Percentiles rank a stretch among this genome's conserved stretches.
These are phyloP conservation scores for Zygosaccharomyces siamensis DNA, from an alignment of 805 yeast genomes.

Conservation along the genomic window DNA sequence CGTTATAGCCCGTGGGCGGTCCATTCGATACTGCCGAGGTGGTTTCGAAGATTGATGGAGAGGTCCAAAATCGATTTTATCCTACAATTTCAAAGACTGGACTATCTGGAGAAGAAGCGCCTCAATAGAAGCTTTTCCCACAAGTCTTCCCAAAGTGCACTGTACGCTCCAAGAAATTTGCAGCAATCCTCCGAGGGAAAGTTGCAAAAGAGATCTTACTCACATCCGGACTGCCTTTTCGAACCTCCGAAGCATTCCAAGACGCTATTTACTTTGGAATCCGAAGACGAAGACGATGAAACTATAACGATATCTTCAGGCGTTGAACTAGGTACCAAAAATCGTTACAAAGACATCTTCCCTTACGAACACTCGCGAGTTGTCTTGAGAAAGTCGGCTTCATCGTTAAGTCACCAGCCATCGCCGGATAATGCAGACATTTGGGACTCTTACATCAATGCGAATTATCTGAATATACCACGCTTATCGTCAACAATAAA, in stretches of 20 bases:
- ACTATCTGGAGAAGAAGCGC: conserved; percentile 63
- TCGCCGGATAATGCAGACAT: conserved; percentile 20
- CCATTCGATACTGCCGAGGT: conserved; percentile 43
- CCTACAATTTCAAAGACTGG: conserved; percentile 59
- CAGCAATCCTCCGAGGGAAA: conserved; percentile 57
- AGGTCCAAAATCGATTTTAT: conserved; percentile 30
- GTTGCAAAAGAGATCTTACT: conserved; percentile 20
- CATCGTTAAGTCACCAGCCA: conserved; percentile 1
- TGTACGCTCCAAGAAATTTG: conserved; percentile 75
- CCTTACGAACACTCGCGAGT: conserved; percentile 87
- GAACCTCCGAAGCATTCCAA: conserved; percentile 4
- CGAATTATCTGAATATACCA: conserved; percentile 54
- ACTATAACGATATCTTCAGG: conserved; percentile 57
- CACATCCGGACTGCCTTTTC: conserved; percentile 19
- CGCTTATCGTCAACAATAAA: conserved; percentile 8
- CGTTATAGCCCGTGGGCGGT: conserved; percentile 16
- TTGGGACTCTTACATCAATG: conserved; percentile 71
- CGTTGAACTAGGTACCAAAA: conserved; percentile 73
- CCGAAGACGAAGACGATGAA: conserved; percentile 23
- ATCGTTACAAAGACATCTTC: conserved; percentile 83
- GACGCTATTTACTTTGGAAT: conserved; percentile 12
- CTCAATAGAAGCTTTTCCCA: conserved; percentile 40
- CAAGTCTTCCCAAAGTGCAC: conserved; percentile 19
- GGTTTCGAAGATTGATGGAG: conserved; percentile 42
- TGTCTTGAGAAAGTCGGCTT: conserved; percentile 37